Conservation (phyloP, 805 yeast species). For the Candida orba region DNA sequence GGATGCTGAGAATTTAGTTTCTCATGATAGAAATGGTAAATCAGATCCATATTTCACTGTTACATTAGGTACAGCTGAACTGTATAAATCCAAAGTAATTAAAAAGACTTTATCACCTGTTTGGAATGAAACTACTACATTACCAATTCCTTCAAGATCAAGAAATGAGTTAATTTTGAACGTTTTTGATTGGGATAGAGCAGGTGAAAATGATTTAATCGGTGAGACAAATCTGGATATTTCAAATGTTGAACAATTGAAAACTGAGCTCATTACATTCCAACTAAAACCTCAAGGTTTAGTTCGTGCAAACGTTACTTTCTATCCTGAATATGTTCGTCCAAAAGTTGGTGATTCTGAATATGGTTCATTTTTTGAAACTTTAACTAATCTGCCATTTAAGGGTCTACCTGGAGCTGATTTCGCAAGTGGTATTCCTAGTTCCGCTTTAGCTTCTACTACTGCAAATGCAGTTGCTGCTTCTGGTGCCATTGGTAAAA, state of each 20-base stretch:
- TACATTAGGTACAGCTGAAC: slow-evolving; percentile 44
- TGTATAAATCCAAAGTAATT: slow-evolving; percentile 51
- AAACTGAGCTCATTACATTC: slow-evolving; percentile 39
- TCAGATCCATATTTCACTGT: slow-evolving; percentile 64
- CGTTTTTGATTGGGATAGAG: slow-evolving; percentile 72
- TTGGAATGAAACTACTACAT: slow-evolving; percentile 62
- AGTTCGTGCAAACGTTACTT: slow-evolving; percentile 45
- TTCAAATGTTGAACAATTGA: slow-evolving; percentile 38
- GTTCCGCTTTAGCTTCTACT: slow-evolving; percentile 35
- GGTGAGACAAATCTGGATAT: slow-evolving; percentile 49
- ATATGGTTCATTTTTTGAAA: slow-evolving; percentile 34
- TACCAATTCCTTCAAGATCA: slow-evolving; percentile 59
- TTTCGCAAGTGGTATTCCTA: slow-evolving; percentile 36
- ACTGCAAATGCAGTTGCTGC: slow-evolving; percentile 36
- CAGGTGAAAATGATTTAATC: slow-evolving; percentile 58
- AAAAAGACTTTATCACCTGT: slow-evolving; percentile 66
- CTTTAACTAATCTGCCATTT: slow-evolving; percentile 39
- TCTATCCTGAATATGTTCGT: slow-evolving; percentile 59
- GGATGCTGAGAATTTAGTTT: slow-evolving; percentile 43
- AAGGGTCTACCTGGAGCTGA: slow-evolving; percentile 38
- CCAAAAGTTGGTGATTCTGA: slow-evolving; percentile 45
- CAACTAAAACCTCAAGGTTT: slow-evolving; percentile 60
- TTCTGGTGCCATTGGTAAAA: slow-evolving; percentile 32
- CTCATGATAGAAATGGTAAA: slow-evolving; percentile 68
- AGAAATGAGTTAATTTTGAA: slow-evolving; percentile 41